Evolutionary conservation across 805 yeast species (phyloP), one percentile per base, ranked within the genome.

Genomic region (Wickerhamiella azyma): DNA sequence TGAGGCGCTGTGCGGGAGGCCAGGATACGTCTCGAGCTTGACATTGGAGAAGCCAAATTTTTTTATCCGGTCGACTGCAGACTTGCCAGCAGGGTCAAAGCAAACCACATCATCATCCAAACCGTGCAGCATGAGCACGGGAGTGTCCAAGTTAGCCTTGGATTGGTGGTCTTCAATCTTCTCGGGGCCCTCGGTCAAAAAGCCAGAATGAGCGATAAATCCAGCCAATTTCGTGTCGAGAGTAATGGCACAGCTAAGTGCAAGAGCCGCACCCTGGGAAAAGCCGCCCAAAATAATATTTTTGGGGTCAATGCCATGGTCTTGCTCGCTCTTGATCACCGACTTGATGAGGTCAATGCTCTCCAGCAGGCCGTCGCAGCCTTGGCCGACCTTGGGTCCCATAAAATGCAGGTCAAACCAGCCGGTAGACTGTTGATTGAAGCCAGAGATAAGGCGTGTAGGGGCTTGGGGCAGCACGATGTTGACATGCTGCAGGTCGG

Each of bases 401-500:
- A 58, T 49, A 13, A 54, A 59, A 43, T 59, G 65, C 38, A 88
- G 72, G 56, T 85, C 92, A 58, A 85, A 89, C 98, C 98, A 92
- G 1, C 78, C 79, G 0, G 95, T 82, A 80, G 81, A 79, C 1
- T 56, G 53, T 55, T 65, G 60, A 1, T 92, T 94, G 18, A 75
- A 76, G 54, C 78, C 62, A 1, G 86, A 72, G 43, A 88, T 71
- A 9, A 85, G 85, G 35, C 73, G 69, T 1, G 55, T 56, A 6
- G 96, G 96, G 0, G 98, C 96, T 58, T 81, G 79, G 5, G 98
- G 98, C 55, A 92, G 83, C n/a, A 88, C 72, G 55, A 81, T 85
- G 54, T 79, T 79, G 52, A 73, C 71, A 54, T 71, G 76, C 53
- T 66, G 68, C 55, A 71, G 79, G 16, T 59, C 71, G 16, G 66